phyloP scores from a whole-genome alignment of 2,329 filamentous ascomycete genomes.

The Penicillium sp. region DNA sequence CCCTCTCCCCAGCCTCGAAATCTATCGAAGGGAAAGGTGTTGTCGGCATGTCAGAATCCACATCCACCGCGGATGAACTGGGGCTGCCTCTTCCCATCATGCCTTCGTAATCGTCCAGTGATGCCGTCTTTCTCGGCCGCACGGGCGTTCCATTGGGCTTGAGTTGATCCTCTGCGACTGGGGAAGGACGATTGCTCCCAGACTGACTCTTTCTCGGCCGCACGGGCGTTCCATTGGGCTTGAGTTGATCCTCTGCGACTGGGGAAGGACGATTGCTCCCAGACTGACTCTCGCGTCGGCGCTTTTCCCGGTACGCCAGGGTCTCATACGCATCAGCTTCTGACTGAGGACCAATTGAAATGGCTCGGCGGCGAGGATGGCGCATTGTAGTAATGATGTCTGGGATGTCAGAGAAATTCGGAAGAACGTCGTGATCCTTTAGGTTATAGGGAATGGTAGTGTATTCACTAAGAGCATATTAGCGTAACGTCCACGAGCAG shows the following conservation, averaged over 20 bases:
- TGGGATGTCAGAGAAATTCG: constrained; percentile 83
- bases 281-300: constrained; percentile 61
- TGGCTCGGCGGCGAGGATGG: constrained; percentile 72
- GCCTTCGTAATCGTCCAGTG: constrained; percentile 65
- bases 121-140: constrained; percentile 47
- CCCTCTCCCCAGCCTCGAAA: constrained; percentile 45
- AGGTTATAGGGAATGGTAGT: constrained; percentile 73
- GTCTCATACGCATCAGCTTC: constrained; percentile 96
- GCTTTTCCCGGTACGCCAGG: constrained; percentile 80
- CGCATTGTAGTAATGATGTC: constrained; percentile 78
- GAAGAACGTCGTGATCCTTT: constrained; percentile 83
- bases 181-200: constrained; percentile 32
- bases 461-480: constrained; percentile 60
- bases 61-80: constrained; percentile 35
- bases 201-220: constrained; percentile 60
- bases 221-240: constrained; percentile 36
- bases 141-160: constrained; percentile 36
- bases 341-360: constrained; percentile 91
- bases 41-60: constrained; percentile 29
- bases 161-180: constrained; percentile 26
- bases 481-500: constrained; percentile 11
- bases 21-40: constrained; percentile 29
- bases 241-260: constrained; percentile 24
- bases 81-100: constrained; percentile 69
- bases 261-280: constrained; percentile 33